Evolutionary conservation across 495 filamentous ascomycete genomes (phyloP).

Genomic region (Trichoderma asperelloides): DNA sequence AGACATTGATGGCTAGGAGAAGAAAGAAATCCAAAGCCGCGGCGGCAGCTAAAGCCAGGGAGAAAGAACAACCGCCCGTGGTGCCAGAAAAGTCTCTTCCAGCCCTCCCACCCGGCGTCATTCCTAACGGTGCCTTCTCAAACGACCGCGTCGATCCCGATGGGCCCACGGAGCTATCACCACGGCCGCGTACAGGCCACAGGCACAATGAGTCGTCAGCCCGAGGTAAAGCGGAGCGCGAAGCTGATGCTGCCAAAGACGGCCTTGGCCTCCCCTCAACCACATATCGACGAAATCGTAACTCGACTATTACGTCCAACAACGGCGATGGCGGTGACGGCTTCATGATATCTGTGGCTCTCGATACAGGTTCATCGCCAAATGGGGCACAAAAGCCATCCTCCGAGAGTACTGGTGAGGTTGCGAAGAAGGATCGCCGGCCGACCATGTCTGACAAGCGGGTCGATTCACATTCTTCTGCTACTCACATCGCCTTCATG

Average conservation of each 20-base stretch:
- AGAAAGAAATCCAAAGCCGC: slow-evolving; percentile 75
- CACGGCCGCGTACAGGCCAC: slow-evolving; percentile 48
- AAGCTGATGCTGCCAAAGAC: slow-evolving; percentile 52
- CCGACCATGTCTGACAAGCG: slow-evolving; percentile 22
- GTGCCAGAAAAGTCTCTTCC: slow-evolving; percentile 90
- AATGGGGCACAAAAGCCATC: slow-evolving; percentile 52
- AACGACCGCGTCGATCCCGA: slow-evolving; percentile 66
- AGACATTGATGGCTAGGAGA: slow-evolving; percentile 92
- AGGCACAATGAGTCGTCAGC: slow-evolving; percentile 39
- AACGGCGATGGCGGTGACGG: slow-evolving; percentile 59
- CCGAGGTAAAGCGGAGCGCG: slow-evolving; percentile 38
- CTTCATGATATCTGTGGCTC: slow-evolving; percentile 82
- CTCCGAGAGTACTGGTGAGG: slow-evolving; percentile 34
- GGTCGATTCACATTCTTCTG: slow-evolving; percentile 40
- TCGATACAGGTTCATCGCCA: slow-evolving; percentile 70
- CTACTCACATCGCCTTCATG: slow-evolving; percentile 87
- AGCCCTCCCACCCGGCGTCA: slow-evolving; percentile 72
- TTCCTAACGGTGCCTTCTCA: slow-evolving; percentile 49
- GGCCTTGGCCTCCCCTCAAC: slow-evolving; percentile 2
- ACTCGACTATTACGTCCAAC: slow-evolving; percentile 55
- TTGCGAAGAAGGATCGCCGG: slow-evolving; percentile 27
- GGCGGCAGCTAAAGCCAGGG: slow-evolving; percentile 49
- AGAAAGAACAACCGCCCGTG: slow-evolving; percentile 52
- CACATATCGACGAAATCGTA: slow-evolving; percentile 64
- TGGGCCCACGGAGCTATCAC: slow-evolving; percentile 62